These are phyloP conservation scores for Penicillium tannophilum DNA, from an alignment of 495 filamentous ascomycete genomes.

Conservation along the genomic window DNA sequence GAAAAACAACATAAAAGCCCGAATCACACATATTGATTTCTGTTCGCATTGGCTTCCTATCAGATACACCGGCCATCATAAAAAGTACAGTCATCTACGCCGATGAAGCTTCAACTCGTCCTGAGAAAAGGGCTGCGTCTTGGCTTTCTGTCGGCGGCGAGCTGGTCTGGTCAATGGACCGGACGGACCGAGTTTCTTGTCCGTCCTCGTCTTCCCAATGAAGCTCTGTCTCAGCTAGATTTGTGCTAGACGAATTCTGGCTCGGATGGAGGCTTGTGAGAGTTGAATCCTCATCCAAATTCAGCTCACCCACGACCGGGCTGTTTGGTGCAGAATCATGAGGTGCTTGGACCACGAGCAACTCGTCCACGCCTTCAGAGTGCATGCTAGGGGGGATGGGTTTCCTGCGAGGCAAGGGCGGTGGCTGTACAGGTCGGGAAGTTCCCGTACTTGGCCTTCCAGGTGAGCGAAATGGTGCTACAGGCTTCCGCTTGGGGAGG, in stretches of 20 bases:
- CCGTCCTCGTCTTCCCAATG: slow-evolving; percentile 7
- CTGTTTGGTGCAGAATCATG: slow-evolving; percentile 53
- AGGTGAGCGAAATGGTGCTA: slow-evolving; percentile 46
- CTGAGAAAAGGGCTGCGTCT: not conserved
- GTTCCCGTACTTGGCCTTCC: slow-evolving; percentile 27
- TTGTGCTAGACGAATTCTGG: slow-evolving; percentile 13
- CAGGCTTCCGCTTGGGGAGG: slow-evolving; percentile 63
- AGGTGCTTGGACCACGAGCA: slow-evolving; percentile 57
- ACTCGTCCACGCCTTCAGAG: slow-evolving; percentile 33
- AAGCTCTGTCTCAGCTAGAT: not conserved
- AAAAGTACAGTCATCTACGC: not conserved
- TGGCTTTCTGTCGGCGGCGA: not conserved
- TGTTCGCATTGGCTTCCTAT: not conserved
- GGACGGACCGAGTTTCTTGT: slow-evolving; percentile 6
- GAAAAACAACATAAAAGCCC: not conserved
- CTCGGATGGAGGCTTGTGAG: slow-evolving; percentile 9
- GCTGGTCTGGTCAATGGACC: not conserved
- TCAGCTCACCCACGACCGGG: slow-evolving; percentile 37
- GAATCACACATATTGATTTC: not conserved
- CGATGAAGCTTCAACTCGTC: not conserved
- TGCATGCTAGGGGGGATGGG: slow-evolving; percentile 29
- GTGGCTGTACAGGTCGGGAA: slow-evolving; percentile 25
- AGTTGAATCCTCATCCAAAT: slow-evolving; percentile 15
- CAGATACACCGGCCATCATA: slow-evolving; percentile 3
- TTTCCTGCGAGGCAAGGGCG: slow-evolving; percentile 29